Base-by-base conservation (phyloP, 441 rosid species). In the Arabidopsis hybrid region DNA sequence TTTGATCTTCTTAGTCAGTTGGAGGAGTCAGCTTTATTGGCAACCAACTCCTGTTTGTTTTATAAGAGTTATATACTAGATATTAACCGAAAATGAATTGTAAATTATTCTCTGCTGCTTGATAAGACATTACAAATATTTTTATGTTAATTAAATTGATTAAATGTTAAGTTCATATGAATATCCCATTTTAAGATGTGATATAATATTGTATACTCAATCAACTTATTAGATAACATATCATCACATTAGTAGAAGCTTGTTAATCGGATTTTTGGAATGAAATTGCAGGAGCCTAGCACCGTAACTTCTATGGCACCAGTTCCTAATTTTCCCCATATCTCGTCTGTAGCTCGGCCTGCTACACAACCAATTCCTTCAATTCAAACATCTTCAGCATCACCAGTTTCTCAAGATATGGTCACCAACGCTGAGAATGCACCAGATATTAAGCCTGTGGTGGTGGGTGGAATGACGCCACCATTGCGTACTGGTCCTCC, bases 371-470 rank as follows among this genome's bases (percentile, higher is more conserved):
- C 83, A 69, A 83, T 81, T 69, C 83, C 95, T 40, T 82, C 84
- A 64, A 83, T 91, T 86, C 99, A 90, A 82, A 82, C 96, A 73
- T 89, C 99, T 71, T 90, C 97, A 52, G 95, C 98, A 47, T 74
- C 89, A 34, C 81, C 97, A 11, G 82, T 85, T 70, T 82, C 93
- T 57, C 97, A 91, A 85, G 98, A 93, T 52, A 85, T 86, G 85
- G 82, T 85, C 68, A 73, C 87, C 38, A 83, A 69, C 46, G 71
- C 80, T 42, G 97, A 95, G 43, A 88, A 76, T 66, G 77, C 76
- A 71, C 92, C 82, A 56, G 99, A 95, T 78, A 60, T 88, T 74
- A 95, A 93, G 85, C 98, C 99, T 65, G 81, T 79, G 61, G 91
- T 95, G 52, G 82, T 95, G 46, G 80, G 84, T 83, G 87, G 85